phyloP scores from a whole-genome alignment of 2,329 filamentous ascomycete genomes.

The Aureobasidium subglaciale region DNA sequence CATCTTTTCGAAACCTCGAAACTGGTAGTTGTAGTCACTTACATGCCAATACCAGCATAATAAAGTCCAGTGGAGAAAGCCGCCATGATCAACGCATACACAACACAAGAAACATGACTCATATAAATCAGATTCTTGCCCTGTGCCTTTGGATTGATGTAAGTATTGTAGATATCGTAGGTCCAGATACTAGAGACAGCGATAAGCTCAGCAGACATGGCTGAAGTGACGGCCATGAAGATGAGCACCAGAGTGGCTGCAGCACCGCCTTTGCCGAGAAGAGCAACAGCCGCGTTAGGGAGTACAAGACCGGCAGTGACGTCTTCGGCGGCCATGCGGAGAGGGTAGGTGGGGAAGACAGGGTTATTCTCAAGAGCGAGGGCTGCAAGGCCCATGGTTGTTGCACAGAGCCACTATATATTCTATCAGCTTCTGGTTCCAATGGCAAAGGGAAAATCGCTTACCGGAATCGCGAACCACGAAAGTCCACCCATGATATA shows the following conservation, averaged over 20 bases:
- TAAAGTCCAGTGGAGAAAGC: slow-evolving; percentile 66
- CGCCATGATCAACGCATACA: slow-evolving; percentile 72
- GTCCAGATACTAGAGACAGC: slow-evolving; percentile 82
- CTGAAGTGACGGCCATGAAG: slow-evolving; percentile 85
- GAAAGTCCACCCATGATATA: slow-evolving; percentile 80
- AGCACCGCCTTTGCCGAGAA: slow-evolving; percentile 76
- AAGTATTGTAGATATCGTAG: slow-evolving; percentile 79
- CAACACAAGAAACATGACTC: slow-evolving; percentile 64
- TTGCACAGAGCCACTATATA: slow-evolving; percentile 65
- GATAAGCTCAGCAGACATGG: slow-evolving; percentile 76
- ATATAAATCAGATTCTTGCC: slow-evolving; percentile 74
- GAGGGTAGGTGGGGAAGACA: slow-evolving; percentile 63
- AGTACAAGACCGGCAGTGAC: slow-evolving; percentile 78
- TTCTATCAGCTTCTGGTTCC: neutral
- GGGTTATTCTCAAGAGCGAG: slow-evolving; percentile 70
- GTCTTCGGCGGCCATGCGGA: slow-evolving; percentile 65
- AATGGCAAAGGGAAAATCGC: neutral
- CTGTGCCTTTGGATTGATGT: slow-evolving; percentile 69
- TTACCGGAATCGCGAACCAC: slow-evolving; percentile 81
- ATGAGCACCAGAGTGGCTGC: slow-evolving; percentile 71
- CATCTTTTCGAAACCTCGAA: neutral
- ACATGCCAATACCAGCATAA: slow-evolving; percentile 61
- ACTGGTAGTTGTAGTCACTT: neutral
- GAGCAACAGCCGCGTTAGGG: slow-evolving; percentile 74
- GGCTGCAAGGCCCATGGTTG: slow-evolving; percentile 77